Conservation (phyloP, 2,329 filamentous ascomycete genomes). For the Samsoniella hepiali region DNA sequence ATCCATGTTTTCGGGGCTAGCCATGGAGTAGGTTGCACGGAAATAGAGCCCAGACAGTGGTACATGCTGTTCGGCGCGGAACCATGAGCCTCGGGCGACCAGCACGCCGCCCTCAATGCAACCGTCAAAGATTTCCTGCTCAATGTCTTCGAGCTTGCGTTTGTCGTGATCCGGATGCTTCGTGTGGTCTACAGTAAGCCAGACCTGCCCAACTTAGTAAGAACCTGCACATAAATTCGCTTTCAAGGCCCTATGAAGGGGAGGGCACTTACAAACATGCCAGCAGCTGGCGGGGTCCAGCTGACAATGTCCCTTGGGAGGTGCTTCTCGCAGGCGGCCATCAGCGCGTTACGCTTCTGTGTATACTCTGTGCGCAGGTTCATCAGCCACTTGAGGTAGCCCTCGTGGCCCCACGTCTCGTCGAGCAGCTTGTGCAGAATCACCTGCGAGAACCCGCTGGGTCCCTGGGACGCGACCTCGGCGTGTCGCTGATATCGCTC, state of each 20-base stretch:
- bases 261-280: conserved; percentile 82
- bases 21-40: conserved; percentile 84
- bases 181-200: conserved; percentile 66
- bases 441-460: conserved; percentile 79
- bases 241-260: background rate
- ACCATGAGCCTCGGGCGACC: conserved; percentile 85
- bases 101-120: conserved; percentile 76
- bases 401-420: conserved; percentile 88
- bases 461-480: conserved; percentile 81
- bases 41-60: conserved; percentile 71
- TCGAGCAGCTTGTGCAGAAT: conserved; percentile 87
- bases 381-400: conserved; percentile 87
- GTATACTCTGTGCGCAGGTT: conserved; percentile 80
- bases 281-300: conserved; percentile 77
- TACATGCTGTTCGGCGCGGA: conserved; percentile 68
- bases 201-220: conserved; percentile 48
- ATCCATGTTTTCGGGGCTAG: conserved; percentile 65
- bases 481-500: conserved; percentile 79
- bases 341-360: conserved; percentile 68
- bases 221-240: background rate
- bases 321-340: conserved; percentile 75
- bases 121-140: conserved; percentile 80
- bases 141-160: conserved; percentile 62
- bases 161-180: conserved; percentile 59
- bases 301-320: conserved; percentile 70